Evolutionary conservation across 257 asterid genomes (phyloP).

Genomic region (Verbascum thapsus): DNA sequence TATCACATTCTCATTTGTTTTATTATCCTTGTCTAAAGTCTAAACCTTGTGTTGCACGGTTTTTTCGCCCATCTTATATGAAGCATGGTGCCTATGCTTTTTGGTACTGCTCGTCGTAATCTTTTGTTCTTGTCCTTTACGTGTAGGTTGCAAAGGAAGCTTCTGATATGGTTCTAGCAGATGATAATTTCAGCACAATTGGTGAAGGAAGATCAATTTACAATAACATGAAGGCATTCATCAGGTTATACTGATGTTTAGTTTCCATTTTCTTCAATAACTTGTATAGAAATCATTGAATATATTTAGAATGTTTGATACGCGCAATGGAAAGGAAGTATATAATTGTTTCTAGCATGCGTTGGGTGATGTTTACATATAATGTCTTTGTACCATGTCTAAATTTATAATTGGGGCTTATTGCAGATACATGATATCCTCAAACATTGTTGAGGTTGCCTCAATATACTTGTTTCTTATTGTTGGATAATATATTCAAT

Average conservation of each 20-base stretch:
- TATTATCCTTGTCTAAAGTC: slow-evolving; percentile 1
- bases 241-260: slow-evolving; percentile 52
- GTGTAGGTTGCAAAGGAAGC: slow-evolving; percentile 98
- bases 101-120: neutral
- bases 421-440: slow-evolving; percentile 96
- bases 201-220: slow-evolving; percentile 86
- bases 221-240: slow-evolving; percentile 95
- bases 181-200: slow-evolving; percentile 94
- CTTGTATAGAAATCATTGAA: neutral
- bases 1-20: neutral
- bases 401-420: slow-evolving; percentile 7
- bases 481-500: slow-evolving; percentile 63
- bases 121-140: neutral
- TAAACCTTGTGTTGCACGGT: neutral
- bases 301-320: no score
- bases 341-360: no score
- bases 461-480: slow-evolving; percentile 58
- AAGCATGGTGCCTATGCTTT: neutral
- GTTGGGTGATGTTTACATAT: no score
- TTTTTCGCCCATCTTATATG: no score
- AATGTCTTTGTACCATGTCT: no score
- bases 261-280: slow-evolving; percentile 10
- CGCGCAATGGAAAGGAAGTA: no score
- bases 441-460: slow-evolving; percentile 94
- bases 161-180: slow-evolving; percentile 98